phyloP scores from a whole-genome alignment of 805 yeast genomes.

The Ascoidea tarda region DNA sequence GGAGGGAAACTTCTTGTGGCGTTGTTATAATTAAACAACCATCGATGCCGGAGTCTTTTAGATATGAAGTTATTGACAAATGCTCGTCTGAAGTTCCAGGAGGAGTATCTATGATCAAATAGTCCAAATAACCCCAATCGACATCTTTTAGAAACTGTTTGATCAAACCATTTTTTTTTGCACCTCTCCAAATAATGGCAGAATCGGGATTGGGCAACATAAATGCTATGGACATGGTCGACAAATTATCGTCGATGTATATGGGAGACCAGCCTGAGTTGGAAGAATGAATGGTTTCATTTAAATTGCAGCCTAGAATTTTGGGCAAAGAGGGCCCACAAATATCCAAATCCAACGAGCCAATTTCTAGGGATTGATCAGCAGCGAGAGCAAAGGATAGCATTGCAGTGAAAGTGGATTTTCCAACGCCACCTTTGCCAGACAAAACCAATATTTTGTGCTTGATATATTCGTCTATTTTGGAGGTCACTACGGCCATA shows the following conservation, averaged over 20 bases:
- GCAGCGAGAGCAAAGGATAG: constrained; percentile 88
- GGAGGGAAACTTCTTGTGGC: constrained; percentile 92
- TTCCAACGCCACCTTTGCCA: constrained; percentile 70
- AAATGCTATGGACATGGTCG: constrained; percentile 89
- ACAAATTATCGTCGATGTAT: constrained; percentile 86
- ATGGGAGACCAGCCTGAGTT: constrained; percentile 95
- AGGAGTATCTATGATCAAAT: constrained; percentile 83
- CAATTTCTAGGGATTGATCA: constrained; percentile 69
- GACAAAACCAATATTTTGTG: constrained; percentile 72
- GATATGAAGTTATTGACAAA: constrained; percentile 71
- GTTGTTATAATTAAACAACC: constrained; percentile 94
- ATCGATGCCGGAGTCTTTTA: constrained; percentile 84
- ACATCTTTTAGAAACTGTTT: constrained; percentile 91
- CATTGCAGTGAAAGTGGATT: constrained; percentile 84
- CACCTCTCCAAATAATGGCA: constrained; percentile 95
- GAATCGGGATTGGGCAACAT: constrained; percentile 89
- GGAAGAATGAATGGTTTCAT: constrained; percentile 78
- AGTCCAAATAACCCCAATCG: constrained; percentile 65
- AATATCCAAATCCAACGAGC: constrained; percentile 93
- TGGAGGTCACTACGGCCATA: constrained; percentile 55
- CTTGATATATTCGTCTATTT: constrained; percentile 43
- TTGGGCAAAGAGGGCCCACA: constrained; percentile 96
- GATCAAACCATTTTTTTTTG: constrained; percentile 86
- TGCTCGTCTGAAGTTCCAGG: constrained; percentile 99
- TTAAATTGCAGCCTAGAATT: constrained; percentile 76